These are phyloP conservation scores for Pluteus cervinus DNA, from an alignment of 768 basidiomycete genomes.

Conservation along the genomic window DNA sequence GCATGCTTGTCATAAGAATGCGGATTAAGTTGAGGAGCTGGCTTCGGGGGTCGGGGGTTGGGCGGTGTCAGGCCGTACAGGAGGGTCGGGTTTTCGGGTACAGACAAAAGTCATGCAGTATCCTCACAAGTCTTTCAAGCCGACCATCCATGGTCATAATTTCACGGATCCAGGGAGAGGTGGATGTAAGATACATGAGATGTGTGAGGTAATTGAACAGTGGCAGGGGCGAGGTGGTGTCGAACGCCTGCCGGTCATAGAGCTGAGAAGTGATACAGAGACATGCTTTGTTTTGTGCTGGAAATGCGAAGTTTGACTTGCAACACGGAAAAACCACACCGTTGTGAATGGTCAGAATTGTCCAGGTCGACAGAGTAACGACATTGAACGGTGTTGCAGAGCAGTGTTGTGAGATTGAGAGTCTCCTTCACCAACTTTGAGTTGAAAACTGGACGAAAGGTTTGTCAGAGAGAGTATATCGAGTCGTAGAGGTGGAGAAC, in stretches of 20 bases:
- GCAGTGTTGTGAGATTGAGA: too few species aligned
- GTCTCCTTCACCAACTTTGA: too few species aligned
- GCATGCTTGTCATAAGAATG: slow-evolving; percentile 73
- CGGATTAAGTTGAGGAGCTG: slow-evolving; percentile 59
- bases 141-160: background rate
- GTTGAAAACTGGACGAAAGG: too few species aligned
- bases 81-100: slow-evolving; percentile 70
- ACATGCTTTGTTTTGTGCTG: slow-evolving; percentile 90
- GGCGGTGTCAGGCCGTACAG: slow-evolving; percentile 78
- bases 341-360: too few species aligned
- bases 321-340: too few species aligned
- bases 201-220: slow-evolving; percentile 1
- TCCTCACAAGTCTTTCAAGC: slow-evolving; percentile 70
- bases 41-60: slow-evolving; percentile 47
- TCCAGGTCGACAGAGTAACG: too few species aligned
- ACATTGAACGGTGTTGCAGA: too few species aligned
- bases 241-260: slow-evolving; percentile 63
- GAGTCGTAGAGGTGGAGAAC: too few species aligned
- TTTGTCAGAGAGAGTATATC: too few species aligned
- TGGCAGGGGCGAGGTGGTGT: background rate
- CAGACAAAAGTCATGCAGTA: slow-evolving; percentile 84
- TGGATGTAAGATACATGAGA: background rate
- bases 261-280: slow-evolving; percentile 92
- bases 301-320: slow-evolving; percentile 94
- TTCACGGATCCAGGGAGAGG: slow-evolving; percentile 1